phyloP scores from a whole-genome alignment of 2,329 filamentous ascomycete genomes.

The Parascedosporium putredinis region DNA sequence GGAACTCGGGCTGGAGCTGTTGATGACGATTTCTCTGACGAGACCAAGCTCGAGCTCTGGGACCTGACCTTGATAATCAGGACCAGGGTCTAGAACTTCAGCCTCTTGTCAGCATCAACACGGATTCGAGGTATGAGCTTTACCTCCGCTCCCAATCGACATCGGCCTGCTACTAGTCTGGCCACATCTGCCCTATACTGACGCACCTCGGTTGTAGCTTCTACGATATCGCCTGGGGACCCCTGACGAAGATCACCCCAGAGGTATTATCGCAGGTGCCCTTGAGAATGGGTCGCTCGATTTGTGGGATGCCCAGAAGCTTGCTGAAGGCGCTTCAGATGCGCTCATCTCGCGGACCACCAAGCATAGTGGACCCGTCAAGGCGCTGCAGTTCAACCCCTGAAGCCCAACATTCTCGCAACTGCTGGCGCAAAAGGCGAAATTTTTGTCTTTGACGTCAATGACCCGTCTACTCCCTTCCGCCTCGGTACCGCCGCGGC shows the following conservation, averaged over 20 bases:
- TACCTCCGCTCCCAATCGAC: neutral
- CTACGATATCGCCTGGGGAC: constrained; percentile 92
- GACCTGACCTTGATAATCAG: constrained; percentile 74
- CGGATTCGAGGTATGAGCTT: constrained; percentile 68
- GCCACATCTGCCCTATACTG: neutral
- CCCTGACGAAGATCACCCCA: constrained; percentile 67
- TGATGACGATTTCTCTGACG: constrained; percentile 93
- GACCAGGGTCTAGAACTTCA: constrained; percentile 73
- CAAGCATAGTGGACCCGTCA: constrained; percentile 88
- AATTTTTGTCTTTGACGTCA: constrained; percentile 89
- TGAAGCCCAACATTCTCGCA: constrained; percentile 81
- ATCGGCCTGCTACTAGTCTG: too few relatives aligned
- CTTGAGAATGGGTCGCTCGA: constrained; percentile 90
- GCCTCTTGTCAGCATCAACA: constrained; percentile 71
- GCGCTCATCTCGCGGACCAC: constrained; percentile 76
- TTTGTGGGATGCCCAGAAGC: constrained; percentile 78
- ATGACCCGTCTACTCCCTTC: constrained; percentile 80
- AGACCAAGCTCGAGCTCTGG: constrained; percentile 95
- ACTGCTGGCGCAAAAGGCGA: constrained; percentile 92
- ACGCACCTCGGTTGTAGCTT: constrained; percentile 48
- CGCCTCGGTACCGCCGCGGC: constrained; percentile 79
- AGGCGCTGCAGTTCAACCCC: constrained; percentile 95
- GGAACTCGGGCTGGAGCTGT: constrained; percentile 92
- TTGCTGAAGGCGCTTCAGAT: constrained; percentile 49
- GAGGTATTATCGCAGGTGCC: constrained; percentile 87